These are phyloP conservation scores for Scheffersomyces quercinus DNA, from an alignment of 1,139 yeast species.

Conservation along the genomic window DNA sequence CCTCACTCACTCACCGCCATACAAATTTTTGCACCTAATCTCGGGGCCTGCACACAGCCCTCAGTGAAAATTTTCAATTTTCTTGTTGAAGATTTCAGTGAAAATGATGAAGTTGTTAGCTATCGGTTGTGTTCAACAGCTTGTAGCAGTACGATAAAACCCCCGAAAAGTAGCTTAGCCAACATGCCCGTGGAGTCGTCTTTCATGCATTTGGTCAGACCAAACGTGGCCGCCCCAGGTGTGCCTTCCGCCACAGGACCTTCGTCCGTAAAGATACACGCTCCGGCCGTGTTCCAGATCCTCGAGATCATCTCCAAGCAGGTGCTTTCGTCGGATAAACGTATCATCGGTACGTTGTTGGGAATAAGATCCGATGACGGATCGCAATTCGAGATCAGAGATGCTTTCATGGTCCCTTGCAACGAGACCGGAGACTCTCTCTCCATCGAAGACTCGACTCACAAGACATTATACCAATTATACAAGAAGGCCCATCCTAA, in stretches of 20 bases:
- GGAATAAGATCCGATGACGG: constrained; percentile 89
- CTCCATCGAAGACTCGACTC: constrained; percentile 73
- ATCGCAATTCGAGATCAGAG: constrained; percentile 69
- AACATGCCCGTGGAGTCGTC: constrained; percentile 17
- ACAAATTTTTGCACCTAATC: neutral
- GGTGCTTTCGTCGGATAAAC: constrained; percentile 43
- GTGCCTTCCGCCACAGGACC: constrained; percentile 50
- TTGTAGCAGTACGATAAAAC: neutral
- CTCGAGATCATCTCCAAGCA: constrained; percentile 50
- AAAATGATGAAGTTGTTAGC: neutral
- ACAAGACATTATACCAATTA: constrained; percentile 68
- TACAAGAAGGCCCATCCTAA: constrained; percentile 81
- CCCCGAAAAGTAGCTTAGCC: neutral
- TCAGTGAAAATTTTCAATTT: neutral
- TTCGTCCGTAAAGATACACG: constrained; percentile 56
- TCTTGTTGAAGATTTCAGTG: too few relatives aligned
- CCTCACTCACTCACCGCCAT: too few relatives aligned
- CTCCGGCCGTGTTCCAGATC: constrained; percentile 75
- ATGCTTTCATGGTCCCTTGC: constrained; percentile 83
- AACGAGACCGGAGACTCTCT: constrained; percentile 74
- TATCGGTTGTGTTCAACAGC: neutral
- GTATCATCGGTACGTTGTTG: constrained; percentile 80
- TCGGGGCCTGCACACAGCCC: neutral
- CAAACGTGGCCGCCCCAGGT: constrained; percentile 56
- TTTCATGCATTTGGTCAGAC: constrained; percentile 61